Percentiles rank a stretch among this genome's conserved stretches.
phyloP scores from a whole-genome alignment of 2,329 filamentous ascomycete genomes.

The Diaporthe eres region DNA sequence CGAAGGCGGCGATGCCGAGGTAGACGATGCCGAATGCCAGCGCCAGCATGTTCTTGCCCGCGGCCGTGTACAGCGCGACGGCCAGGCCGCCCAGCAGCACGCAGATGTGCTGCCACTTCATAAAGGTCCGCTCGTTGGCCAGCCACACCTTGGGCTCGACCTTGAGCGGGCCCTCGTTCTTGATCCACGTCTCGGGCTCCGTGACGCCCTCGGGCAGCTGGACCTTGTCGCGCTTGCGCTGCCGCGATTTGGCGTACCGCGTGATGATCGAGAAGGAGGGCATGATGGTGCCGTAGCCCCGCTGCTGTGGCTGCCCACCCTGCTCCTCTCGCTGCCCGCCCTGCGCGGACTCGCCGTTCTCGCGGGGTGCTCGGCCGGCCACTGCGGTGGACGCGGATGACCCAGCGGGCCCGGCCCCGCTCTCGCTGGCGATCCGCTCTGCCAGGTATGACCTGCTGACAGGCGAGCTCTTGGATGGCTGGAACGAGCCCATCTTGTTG shows the following conservation, averaged over 20 bases:
- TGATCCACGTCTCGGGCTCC: conserved; percentile 89
- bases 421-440: conserved; percentile 60
- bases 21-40: conserved; percentile 86
- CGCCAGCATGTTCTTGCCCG: conserved; percentile 79
- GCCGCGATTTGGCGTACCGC: conserved; percentile 76
- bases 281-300: conserved; percentile 74
- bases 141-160: conserved; percentile 99
- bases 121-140: conserved; percentile 96
- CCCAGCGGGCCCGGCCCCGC: conserved; percentile 42
- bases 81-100: conserved; percentile 88
- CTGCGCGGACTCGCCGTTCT: conserved; percentile 30
- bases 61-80: conserved; percentile 89
- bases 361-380: conserved; percentile 20
- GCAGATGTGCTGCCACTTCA: conserved; percentile 98
- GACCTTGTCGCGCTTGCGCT: conserved; percentile 59
- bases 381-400: conserved; percentile 36
- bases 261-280: conserved; percentile 83
- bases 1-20: conserved; percentile 84
- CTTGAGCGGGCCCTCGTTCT: conserved; percentile 91
- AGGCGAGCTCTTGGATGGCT: conserved; percentile 75
- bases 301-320: conserved; percentile 43
- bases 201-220: conserved; percentile 88
- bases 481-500: conserved; percentile 68
- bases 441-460: conserved; percentile 75
- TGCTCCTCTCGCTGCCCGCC: conserved; percentile 37